A percentile compares a stretch with the other conserved stretches of the same genome.
phyloP scores from a whole-genome alignment of 768 basidiomycete genomes.

The Pholiota conissans region DNA sequence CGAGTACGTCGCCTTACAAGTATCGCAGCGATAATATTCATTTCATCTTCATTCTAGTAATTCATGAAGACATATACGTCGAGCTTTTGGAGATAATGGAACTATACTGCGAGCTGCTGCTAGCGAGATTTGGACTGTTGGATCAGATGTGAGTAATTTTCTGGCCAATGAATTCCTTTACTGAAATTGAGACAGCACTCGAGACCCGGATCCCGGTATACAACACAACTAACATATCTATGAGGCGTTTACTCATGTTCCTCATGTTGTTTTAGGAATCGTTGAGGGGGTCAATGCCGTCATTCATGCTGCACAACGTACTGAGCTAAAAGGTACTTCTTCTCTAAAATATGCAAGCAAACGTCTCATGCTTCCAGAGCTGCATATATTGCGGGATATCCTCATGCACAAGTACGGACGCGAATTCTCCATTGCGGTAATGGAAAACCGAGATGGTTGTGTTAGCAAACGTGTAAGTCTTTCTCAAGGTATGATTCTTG shows the following conservation, averaged over 20 bases:
- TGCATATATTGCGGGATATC: slow-evolving; percentile 89
- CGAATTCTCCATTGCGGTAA: slow-evolving; percentile 81
- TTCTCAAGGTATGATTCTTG: background rate
- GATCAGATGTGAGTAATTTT: slow-evolving; percentile 72
- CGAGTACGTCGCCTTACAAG: slow-evolving; percentile 49
- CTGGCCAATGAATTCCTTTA: slow-evolving; percentile 8
- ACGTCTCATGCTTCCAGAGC: slow-evolving; percentile 51
- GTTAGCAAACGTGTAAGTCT: slow-evolving; percentile 80
- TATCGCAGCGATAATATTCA: background rate
- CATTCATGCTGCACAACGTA: slow-evolving; percentile 89
- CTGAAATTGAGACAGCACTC: slow-evolving; percentile 45
- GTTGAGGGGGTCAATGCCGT: slow-evolving; percentile 86
- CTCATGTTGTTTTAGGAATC: slow-evolving; percentile 27
- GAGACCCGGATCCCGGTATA: slow-evolving; percentile 81
- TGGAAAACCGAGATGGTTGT: slow-evolving; percentile 80
- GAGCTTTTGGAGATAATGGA: slow-evolving; percentile 92
- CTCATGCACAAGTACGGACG: slow-evolving; percentile 96
- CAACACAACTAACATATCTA: background rate
- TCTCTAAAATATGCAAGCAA: background rate
- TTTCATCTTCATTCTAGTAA: slow-evolving; percentile 45
- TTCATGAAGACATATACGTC: slow-evolving; percentile 81
- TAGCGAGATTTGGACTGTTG: slow-evolving; percentile 89
- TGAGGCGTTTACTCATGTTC: background rate
- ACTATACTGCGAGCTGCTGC: slow-evolving; percentile 90
- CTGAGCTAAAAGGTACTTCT: slow-evolving; percentile 77